phyloP scores from a whole-genome alignment of 2,329 filamentous ascomycete species.

The Cordyceps tenuipes region DNA sequence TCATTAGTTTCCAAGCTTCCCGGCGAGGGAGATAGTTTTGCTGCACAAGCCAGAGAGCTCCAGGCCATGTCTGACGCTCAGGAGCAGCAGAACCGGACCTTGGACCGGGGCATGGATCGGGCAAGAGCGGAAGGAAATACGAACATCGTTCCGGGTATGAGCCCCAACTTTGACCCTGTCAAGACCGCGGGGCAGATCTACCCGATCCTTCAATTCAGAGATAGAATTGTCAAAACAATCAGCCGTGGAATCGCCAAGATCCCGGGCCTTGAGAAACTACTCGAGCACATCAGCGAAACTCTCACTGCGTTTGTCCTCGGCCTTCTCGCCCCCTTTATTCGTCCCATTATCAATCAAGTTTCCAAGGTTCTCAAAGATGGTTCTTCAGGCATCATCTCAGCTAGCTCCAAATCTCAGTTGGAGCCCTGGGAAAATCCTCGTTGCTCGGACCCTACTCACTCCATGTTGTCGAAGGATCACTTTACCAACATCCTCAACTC shows the following conservation, averaged over 20 bases:
- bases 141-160: slow-evolving; percentile 66
- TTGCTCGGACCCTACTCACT: slow-evolving; percentile 73
- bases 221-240: slow-evolving; percentile 85
- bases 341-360: slow-evolving; percentile 82
- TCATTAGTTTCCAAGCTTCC: slow-evolving; percentile 70
- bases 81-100: slow-evolving; percentile 44
- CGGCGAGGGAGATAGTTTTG: slow-evolving; percentile 55
- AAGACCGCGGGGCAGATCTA: slow-evolving; percentile 78
- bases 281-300: slow-evolving; percentile 90
- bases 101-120: slow-evolving; percentile 21
- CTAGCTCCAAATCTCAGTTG: slow-evolving; percentile 65
- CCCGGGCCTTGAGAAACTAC: slow-evolving; percentile 78
- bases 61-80: slow-evolving; percentile 54
- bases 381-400: slow-evolving; percentile 60
- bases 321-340: slow-evolving; percentile 81
- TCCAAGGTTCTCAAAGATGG: slow-evolving; percentile 80
- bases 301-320: slow-evolving; percentile 88
- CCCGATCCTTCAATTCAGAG: slow-evolving; percentile 86
- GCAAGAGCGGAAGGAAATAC: slow-evolving; percentile 35
- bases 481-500: slow-evolving; percentile 74
- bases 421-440: slow-evolving; percentile 71
- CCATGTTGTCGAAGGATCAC: slow-evolving; percentile 71
- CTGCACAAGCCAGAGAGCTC: slow-evolving; percentile 56
- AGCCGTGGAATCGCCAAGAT: slow-evolving; percentile 82
- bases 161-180: slow-evolving; percentile 66